Conservation (phyloP, 257 asterid species). For the Marsdenia floribunda region DNA sequence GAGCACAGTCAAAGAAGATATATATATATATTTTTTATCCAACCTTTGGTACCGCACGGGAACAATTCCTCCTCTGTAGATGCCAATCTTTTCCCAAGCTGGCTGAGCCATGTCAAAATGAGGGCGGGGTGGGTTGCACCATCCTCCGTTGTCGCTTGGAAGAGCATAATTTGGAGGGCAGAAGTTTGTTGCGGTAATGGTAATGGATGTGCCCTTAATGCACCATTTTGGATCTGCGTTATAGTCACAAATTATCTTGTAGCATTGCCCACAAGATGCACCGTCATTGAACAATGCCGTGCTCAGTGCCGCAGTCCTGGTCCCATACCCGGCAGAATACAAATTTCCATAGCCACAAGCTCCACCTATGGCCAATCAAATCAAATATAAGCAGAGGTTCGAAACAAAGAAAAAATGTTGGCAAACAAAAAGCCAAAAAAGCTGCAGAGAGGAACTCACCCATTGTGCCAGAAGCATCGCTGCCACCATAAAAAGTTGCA, state of each 20-base stretch:
- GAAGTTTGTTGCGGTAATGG: conserved; percentile 36
- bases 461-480: conserved; percentile 55
- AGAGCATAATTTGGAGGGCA: conserved; percentile 39
- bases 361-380: conserved; percentile 24
- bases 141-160: conserved; percentile 38
- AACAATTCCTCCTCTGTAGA: conserved; percentile 38
- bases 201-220: conserved; percentile 27
- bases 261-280: conserved; percentile 40
- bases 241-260: conserved; percentile 34
- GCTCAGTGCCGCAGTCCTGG: conserved; percentile 38
- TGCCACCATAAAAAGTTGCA: conserved; percentile 46
- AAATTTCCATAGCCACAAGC: conserved; percentile 37
- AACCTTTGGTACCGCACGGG: conserved; percentile 37
- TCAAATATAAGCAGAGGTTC: not conserved
- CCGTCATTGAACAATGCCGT: conserved; percentile 39
- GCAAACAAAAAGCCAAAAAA: not conserved
- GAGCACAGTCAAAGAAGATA: not conserved
- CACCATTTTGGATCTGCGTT: conserved; percentile 25
- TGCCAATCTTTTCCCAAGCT: conserved; percentile 36
- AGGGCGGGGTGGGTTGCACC: conserved; percentile 43
- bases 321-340: conserved; percentile 30
- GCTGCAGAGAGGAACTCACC: conserved; percentile 18
- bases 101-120: conserved; percentile 50
- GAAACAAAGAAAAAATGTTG: not conserved
- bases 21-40: not conserved